Conservation (phyloP, 2,329 filamentous ascomycete genomes). For the Colletotrichum tropicale region DNA sequence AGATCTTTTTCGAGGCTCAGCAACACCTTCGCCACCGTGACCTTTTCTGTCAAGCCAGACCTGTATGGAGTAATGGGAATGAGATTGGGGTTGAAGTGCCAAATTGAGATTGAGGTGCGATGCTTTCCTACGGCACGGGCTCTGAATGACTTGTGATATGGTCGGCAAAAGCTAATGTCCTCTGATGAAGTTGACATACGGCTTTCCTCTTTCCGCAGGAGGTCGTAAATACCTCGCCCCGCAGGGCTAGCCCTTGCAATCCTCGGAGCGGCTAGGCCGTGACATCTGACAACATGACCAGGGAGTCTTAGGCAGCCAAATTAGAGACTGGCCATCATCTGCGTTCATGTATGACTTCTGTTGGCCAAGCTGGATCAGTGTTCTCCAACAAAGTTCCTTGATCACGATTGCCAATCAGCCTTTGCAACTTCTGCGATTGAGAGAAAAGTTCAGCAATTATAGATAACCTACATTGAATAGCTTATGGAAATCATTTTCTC, state of each 20-base stretch:
- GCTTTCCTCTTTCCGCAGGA: not conserved
- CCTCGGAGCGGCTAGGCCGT: not conserved
- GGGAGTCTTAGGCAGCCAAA: not conserved
- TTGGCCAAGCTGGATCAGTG: fast-evolving
- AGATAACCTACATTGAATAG: fast-evolving
- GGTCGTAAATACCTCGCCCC: not conserved
- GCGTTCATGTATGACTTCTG: fast-evolving
- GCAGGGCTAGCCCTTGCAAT: not conserved
- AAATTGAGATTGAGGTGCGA: not conserved
- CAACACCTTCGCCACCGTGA: fast-evolving
- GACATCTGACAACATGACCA: not conserved
- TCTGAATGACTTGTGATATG: not conserved
- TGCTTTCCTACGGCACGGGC: not conserved
- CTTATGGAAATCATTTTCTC: fast-evolving
- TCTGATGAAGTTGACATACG: not conserved
- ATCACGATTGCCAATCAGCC: fast-evolving
- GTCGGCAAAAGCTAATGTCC: fast-evolving
- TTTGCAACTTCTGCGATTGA: not conserved
- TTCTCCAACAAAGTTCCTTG: fast-evolving
- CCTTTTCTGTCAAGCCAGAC: not conserved
- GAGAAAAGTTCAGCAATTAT: fast-evolving
- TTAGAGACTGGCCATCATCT: not conserved
- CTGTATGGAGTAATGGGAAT: not conserved
- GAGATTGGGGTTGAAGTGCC: not conserved
- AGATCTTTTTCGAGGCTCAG: not conserved